phyloP scores from a whole-genome alignment of 805 yeast species.

The Yamadazyma takamatsuzukensis region DNA sequence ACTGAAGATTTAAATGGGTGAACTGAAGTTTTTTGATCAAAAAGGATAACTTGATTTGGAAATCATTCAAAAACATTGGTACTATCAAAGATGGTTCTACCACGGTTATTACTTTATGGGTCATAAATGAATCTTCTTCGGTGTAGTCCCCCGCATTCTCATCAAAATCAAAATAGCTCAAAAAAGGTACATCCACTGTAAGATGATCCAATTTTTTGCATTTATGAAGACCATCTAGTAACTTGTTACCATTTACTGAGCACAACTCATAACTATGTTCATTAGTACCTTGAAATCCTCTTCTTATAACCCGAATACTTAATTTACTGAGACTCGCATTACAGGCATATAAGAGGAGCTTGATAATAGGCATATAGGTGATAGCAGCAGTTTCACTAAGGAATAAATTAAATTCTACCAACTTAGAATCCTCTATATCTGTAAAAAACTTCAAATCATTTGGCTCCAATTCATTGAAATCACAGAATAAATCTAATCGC shows the following conservation, averaged over 20 bases:
- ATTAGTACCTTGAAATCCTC: conserved; percentile 1
- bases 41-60: conserved; percentile 10
- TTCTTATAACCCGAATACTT: conserved; percentile 2
- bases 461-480: conserved; percentile 15
- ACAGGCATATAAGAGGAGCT: conserved; percentile 3
- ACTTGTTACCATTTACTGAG: conserved; percentile 1
- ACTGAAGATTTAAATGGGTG: conserved; percentile 16
- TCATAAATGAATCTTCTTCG: conserved; percentile 12
- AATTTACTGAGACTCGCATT: neutral
- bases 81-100: conserved; percentile 20
- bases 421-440: neutral
- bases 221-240: neutral
- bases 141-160: conserved; percentile 8
- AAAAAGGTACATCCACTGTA: conserved; percentile 1
- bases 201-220: neutral
- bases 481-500: conserved; percentile 19
- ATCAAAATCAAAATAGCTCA: conserved; percentile 5
- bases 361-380: conserved; percentile 3
- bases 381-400: conserved; percentile 5
- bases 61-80: conserved; percentile 10
- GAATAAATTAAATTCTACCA: conserved; percentile 7
- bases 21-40: conserved; percentile 13
- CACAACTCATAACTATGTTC: neutral
- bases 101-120: conserved; percentile 11
- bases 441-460: conserved; percentile 3